Conservation (phyloP, 2,329 filamentous ascomycete genomes). For the Fusarium denticulatum region DNA sequence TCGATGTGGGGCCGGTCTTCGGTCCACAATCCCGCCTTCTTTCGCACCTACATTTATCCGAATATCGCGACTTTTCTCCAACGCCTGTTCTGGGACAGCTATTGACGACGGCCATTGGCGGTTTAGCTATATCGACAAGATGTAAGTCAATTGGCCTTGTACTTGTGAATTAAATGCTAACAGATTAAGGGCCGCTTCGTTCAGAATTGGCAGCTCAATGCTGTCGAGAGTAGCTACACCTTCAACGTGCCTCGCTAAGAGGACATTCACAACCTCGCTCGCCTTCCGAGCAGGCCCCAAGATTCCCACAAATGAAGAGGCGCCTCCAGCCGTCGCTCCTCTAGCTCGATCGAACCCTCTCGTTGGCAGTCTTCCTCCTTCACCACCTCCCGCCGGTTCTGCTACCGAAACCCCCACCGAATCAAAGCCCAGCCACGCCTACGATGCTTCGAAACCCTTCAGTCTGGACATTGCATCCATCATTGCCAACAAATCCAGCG, state of each 20-base stretch:
- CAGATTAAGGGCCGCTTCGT: constrained; percentile 40
- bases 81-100: constrained; percentile 15
- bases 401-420: not conserved
- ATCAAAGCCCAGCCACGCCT: constrained; percentile 30
- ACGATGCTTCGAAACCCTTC: constrained; percentile 41
- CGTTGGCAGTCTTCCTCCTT: not conserved
- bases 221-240: constrained; percentile 44
- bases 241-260: constrained; percentile 33
- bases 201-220: constrained; percentile 45
- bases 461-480: constrained; percentile 50
- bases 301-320: constrained; percentile 2
- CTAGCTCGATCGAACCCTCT: constrained; percentile 17
- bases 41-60: constrained; percentile 48
- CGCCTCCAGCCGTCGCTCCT: constrained; percentile 1
- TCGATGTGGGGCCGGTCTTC: constrained; percentile 32
- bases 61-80: constrained; percentile 41
- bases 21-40: constrained; percentile 30
- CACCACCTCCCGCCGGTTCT: constrained; percentile 22
- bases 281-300: constrained; percentile 40
- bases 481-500: constrained; percentile 46
- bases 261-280: constrained; percentile 48
- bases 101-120: constrained; percentile 35
- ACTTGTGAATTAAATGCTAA: not conserved
- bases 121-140: constrained; percentile 23
- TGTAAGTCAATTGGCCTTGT: constrained; percentile 20